These are phyloP conservation scores for Sarcocystis neurona DNA, from an alignment of 169 alveolate species.

Conservation along the genomic window DNA sequence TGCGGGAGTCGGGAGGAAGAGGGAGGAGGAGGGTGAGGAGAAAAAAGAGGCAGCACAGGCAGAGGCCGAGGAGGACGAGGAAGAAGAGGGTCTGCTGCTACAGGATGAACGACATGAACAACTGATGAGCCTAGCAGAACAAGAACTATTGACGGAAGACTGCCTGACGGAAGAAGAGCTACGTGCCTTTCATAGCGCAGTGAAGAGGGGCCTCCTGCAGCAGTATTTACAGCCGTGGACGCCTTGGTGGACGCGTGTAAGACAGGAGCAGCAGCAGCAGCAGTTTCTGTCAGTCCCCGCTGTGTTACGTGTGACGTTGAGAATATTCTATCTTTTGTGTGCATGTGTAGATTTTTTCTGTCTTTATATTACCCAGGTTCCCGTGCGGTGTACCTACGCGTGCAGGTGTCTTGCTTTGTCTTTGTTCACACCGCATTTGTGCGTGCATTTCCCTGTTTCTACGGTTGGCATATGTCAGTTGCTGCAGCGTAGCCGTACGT, in stretches of 20 bases:
- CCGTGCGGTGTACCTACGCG: too few species aligned
- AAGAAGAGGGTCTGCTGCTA: not conserved
- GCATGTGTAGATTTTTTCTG: too few species aligned
- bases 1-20: too few species aligned
- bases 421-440: too few species aligned
- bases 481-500: too few species aligned
- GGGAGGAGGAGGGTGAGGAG: not conserved
- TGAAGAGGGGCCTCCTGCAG: constrained; percentile 21
- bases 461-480: too few species aligned
- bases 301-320: too few species aligned
- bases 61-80: not conserved
- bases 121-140: constrained; percentile 45
- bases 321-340: too few species aligned
- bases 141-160: constrained; percentile 20
- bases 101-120: constrained; percentile 44
- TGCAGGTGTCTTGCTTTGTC: too few species aligned
- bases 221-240: constrained; percentile 44
- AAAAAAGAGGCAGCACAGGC: not conserved
- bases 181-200: constrained; percentile 20
- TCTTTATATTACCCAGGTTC: too few species aligned
- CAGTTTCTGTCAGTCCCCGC: too few species aligned
- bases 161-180: constrained; percentile 32
- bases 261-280: not conserved
- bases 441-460: too few species aligned
- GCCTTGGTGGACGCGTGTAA: constrained; percentile 51